Percentiles rank a stretch among this genome's conserved stretches.
These are phyloP conservation scores for Erucastrum elatum DNA, from an alignment of 345 rosid genomes.

Conservation along the genomic window DNA sequence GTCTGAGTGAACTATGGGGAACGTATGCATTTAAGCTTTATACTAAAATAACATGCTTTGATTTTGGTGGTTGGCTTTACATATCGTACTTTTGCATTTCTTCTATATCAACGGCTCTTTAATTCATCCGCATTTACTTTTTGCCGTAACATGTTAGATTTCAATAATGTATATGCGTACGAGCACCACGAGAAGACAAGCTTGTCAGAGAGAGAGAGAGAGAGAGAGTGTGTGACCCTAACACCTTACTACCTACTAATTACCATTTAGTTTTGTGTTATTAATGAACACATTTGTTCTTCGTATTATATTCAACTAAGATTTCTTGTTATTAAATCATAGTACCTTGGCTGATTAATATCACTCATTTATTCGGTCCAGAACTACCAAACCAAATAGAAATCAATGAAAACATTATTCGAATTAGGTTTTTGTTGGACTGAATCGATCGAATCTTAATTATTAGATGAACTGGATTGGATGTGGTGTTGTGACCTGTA, in stretches of 20 bases:
- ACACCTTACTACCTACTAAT: not conserved
- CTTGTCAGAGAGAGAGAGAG: not conserved
- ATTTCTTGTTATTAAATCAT: not conserved
- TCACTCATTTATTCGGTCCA: not conserved
- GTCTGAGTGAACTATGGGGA: conserved; percentile 12
- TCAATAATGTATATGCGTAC: not conserved
- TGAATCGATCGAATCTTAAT: too few species aligned
- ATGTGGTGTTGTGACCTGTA: too few species aligned
- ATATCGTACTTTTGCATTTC: conserved; percentile 1
- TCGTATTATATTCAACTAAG: not conserved
- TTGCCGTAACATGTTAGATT: conserved; percentile 7
- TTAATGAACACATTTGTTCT: not conserved
- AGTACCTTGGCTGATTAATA: not conserved
- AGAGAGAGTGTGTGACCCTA: not conserved
- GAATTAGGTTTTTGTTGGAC: too few species aligned
- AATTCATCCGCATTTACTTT: conserved; percentile 14
- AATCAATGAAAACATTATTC: too few species aligned
- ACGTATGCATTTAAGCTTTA: conserved; percentile 8
- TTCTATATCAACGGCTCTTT: conserved; percentile 36
- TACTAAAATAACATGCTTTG: conserved; percentile 18
- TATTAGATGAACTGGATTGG: too few species aligned
- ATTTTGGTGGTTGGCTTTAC: conserved; percentile 31
- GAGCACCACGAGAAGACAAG: not conserved
- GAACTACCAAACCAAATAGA: too few species aligned
- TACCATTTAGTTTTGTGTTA: not conserved